phyloP scores from a whole-genome alignment of 768 basidiomycete genomes.

The Lactarius evosmus region DNA sequence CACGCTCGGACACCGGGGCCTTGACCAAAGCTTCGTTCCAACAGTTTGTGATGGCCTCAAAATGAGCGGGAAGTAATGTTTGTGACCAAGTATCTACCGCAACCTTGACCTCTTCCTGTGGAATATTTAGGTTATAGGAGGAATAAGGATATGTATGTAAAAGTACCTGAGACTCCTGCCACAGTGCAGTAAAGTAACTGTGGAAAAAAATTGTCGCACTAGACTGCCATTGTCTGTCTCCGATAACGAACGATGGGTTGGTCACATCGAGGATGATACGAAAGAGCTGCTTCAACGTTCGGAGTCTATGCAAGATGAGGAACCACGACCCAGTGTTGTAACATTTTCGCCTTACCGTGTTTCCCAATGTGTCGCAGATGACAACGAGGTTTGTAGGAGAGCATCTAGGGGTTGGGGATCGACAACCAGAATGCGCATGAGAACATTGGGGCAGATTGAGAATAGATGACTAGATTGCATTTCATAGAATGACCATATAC shows the following conservation, averaged over 20 bases:
- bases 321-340: constrained; percentile 5
- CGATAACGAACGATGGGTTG: constrained; percentile 56
- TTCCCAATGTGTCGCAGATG: constrained; percentile 44
- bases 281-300: constrained; percentile 54
- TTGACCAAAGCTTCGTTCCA: constrained; percentile 62
- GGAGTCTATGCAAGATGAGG: constrained; percentile 40
- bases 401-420: constrained; percentile 60
- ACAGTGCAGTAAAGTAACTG: constrained; percentile 57
- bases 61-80: constrained; percentile 62
- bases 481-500: constrained; percentile 67
- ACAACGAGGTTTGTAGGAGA: constrained; percentile 44
- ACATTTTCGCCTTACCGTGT: constrained; percentile 42
- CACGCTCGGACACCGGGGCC: constrained; percentile 53
- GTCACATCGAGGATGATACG: constrained; percentile 64
- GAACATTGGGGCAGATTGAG: constrained; percentile 49
- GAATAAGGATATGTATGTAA: background rate
- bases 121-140: background rate
- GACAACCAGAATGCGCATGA: constrained; percentile 59
- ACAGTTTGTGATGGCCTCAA: constrained; percentile 60
- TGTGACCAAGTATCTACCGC: constrained; percentile 55
- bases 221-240: constrained; percentile 66
- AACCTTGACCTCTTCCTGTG: constrained; percentile 65
- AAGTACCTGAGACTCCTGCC: constrained; percentile 60
- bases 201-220: constrained; percentile 57
- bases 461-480: constrained; percentile 56